These are phyloP conservation scores for Albugo candida DNA, from an alignment of 352 stramenopile genomes.

Conservation along the genomic window DNA sequence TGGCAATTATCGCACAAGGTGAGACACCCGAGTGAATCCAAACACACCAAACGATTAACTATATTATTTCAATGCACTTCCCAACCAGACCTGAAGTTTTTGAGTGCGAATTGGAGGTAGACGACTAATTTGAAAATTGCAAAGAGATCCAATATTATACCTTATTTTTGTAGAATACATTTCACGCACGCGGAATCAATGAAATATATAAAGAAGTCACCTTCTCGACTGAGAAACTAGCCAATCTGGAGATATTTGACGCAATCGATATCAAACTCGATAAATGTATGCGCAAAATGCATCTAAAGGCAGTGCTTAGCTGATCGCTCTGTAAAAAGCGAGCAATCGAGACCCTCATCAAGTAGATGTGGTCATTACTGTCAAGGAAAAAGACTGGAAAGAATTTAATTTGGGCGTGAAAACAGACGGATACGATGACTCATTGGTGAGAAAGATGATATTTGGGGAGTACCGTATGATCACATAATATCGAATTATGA, in stretches of 20 bases:
- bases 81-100: slow-evolving; percentile 49
- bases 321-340: not conserved
- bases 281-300: slow-evolving; percentile 16
- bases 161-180: slow-evolving; percentile 20
- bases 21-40: not conserved
- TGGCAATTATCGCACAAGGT: slow-evolving; percentile 78
- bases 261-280: slow-evolving; percentile 66
- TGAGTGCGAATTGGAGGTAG: slow-evolving; percentile 68
- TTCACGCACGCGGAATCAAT: slow-evolving; percentile 43
- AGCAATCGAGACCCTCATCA: slow-evolving; percentile 8
- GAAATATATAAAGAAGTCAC: slow-evolving; percentile 36
- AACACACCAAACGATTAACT: not conserved
- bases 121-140: not conserved
- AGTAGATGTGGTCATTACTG: slow-evolving; percentile 73
- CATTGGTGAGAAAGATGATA: slow-evolving; percentile 18
- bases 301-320: not conserved
- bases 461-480: not conserved
- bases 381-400: slow-evolving; percentile 75
- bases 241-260: slow-evolving; percentile 69
- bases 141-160: not conserved
- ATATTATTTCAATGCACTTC: not conserved
- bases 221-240: slow-evolving; percentile 39
- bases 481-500: not conserved
- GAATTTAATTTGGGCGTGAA: slow-evolving; percentile 70
- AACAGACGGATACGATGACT: slow-evolving; percentile 71